Evolutionary conservation across 768 basidiomycete species (phyloP).

Genomic region (Boletus coccyginus): DNA sequence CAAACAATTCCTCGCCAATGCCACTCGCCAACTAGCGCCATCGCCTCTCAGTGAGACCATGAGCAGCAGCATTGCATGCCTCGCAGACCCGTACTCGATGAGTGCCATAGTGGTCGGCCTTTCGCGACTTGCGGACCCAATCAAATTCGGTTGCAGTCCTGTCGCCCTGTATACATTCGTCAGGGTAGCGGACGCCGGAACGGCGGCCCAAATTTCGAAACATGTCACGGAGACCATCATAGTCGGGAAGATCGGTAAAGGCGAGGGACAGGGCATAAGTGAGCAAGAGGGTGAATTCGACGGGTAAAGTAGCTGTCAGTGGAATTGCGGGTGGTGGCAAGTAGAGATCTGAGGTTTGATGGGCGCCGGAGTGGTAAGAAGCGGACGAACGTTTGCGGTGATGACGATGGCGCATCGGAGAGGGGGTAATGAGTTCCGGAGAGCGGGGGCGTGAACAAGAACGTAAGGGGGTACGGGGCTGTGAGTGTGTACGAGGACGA

Average conservation of each 20-base stretch:
- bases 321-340: conserved; percentile 33
- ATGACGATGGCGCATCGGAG: conserved; percentile 14
- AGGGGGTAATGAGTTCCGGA: conserved; percentile 17
- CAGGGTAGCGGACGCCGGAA: conserved; percentile 43
- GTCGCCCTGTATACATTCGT: conserved; percentile 19
- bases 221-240: conserved; percentile 73
- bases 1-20: conserved; percentile 1
- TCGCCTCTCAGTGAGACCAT: conserved; percentile 22
- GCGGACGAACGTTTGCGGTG: conserved; percentile 20
- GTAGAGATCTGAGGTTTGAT: conserved; percentile 8
- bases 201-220: conserved; percentile 60
- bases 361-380: conserved; percentile 17
- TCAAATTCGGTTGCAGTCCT: conserved; percentile 40
- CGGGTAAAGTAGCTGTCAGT: conserved; percentile 72
- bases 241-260: conserved; percentile 89
- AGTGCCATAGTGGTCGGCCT: conserved; percentile 14
- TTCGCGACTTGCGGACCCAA: conserved; percentile 39
- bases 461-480: conserved; percentile 16
- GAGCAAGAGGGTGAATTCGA: conserved; percentile 80
- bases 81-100: conserved; percentile 33
- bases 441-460: conserved; percentile 9
- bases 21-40: conserved; percentile 21
- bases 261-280: conserved; percentile 76
- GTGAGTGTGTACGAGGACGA: conserved; percentile 15
- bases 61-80: conserved; percentile 32